Evolutionary conservation across 2,329 filamentous ascomycete species (phyloP).

Genomic region (Ophiocordyceps camponoti-leonardi): DNA sequence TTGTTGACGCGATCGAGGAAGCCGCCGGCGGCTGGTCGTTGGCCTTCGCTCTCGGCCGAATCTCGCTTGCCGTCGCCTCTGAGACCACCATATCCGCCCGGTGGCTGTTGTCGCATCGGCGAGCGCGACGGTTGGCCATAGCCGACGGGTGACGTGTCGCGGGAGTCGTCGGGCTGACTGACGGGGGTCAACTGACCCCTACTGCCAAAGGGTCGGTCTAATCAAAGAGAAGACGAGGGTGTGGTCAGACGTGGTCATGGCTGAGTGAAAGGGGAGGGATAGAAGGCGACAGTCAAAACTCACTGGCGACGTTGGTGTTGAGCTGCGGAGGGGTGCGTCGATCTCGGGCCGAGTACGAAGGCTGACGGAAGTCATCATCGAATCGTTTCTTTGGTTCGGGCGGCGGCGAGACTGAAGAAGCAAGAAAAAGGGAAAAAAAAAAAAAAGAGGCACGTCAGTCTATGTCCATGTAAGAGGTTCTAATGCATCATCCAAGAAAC

Average conservation of each 20-base stretch:
- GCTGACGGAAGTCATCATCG: conserved; percentile 7
- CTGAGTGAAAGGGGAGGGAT: neutral
- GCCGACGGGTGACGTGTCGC: conserved; percentile 42
- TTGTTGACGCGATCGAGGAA: conserved; percentile 44
- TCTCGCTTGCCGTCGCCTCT: conserved; percentile 1
- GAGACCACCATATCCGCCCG: conserved; percentile 33
- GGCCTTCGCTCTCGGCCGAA: neutral
- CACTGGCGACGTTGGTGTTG: conserved; percentile 36
- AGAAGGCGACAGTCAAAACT: conserved; percentile 5
- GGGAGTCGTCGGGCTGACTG: conserved; percentile 42
- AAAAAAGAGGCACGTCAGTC: too few species aligned
- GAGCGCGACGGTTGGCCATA: conserved; percentile 16
- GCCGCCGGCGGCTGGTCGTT: conserved; percentile 5
- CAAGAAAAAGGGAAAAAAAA: too few species aligned
- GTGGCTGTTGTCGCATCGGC: conserved; percentile 9
- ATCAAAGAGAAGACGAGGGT: neutral
- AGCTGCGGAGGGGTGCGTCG: conserved; percentile 26
- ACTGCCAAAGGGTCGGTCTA: conserved; percentile 21
- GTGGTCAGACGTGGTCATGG: neutral
- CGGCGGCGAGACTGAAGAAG: conserved; percentile 19
- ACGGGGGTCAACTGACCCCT: conserved; percentile 45
- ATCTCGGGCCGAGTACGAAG: conserved; percentile 16
- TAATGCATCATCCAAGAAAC: too few species aligned
- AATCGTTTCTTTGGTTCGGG: conserved; percentile 14
- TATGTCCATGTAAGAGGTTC: too few species aligned